phyloP scores from a whole-genome alignment of 805 yeast genomes.

The Candida tibetensis region DNA sequence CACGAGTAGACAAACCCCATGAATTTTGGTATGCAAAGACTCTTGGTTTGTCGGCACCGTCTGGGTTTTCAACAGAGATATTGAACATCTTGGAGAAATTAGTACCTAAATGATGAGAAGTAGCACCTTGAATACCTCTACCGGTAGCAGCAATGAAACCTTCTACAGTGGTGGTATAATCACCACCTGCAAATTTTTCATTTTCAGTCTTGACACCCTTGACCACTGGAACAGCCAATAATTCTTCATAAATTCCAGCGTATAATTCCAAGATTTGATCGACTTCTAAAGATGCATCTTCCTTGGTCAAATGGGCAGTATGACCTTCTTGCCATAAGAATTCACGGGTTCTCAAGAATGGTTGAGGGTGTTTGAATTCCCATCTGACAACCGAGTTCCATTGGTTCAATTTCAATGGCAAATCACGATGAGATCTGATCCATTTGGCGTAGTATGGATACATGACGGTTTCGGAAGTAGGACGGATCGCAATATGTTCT shows the following conservation, averaged over 20 bases:
- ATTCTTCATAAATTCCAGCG: constrained; percentile 79
- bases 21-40: constrained; percentile 93
- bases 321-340: constrained; percentile 99
- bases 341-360: constrained; percentile 97
- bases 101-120: constrained; percentile 96
- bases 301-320: constrained; percentile 87
- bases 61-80: constrained; percentile 93
- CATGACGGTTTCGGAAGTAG: constrained; percentile 99
- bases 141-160: constrained; percentile 98
- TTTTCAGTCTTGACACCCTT: constrained; percentile 95
- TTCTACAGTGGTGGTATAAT: constrained; percentile 91
- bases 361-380: constrained; percentile 99
- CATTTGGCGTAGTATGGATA: constrained; percentile 99
- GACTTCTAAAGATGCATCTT: constrained; percentile 82
- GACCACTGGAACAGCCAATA: constrained; percentile 95
- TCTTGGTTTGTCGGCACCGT: constrained; percentile 83
- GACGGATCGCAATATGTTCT: constrained; percentile 98
- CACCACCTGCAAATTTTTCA: constrained; percentile 98
- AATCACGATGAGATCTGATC: constrained; percentile 97
- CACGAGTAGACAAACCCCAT: constrained; percentile 98
- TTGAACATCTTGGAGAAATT: constrained; percentile 98
- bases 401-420: constrained; percentile 94
- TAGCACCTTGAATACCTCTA: constrained; percentile 99
- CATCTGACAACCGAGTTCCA: constrained; percentile 99
- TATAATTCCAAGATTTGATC: constrained; percentile 82